A percentile compares a stretch with the other conserved stretches of the same genome.
phyloP scores from a whole-genome alignment of 495 filamentous ascomycete genomes.

The Xylaria castorea region DNA sequence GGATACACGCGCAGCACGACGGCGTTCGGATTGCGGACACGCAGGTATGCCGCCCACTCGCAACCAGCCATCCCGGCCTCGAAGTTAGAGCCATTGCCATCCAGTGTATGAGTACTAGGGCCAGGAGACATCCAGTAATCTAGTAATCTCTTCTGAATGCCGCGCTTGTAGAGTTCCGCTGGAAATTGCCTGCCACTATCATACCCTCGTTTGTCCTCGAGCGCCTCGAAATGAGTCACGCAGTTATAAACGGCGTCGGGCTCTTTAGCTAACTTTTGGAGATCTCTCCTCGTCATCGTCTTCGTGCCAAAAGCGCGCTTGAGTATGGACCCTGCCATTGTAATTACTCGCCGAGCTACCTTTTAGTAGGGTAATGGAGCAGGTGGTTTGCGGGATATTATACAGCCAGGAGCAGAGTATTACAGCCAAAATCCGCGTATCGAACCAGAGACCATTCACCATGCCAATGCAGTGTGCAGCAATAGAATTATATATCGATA shows the following conservation, averaged over 20 bases:
- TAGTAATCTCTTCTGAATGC: slow-evolving; percentile 7
- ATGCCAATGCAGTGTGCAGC: neutral
- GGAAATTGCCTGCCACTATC: slow-evolving; percentile 25
- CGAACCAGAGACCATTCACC: neutral
- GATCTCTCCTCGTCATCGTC: slow-evolving; percentile 25
- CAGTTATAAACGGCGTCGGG: slow-evolving; percentile 17
- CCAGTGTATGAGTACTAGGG: slow-evolving; percentile 24
- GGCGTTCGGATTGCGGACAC: slow-evolving; percentile 18
- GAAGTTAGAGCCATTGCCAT: slow-evolving; percentile 9
- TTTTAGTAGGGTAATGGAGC: neutral
- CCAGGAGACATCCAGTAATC: slow-evolving; percentile 9
- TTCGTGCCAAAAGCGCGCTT: neutral
- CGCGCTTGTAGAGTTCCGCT: slow-evolving; percentile 22
- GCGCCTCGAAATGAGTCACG: slow-evolving; percentile 22
- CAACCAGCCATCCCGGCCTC: slow-evolving; percentile 18
- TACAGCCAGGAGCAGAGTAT: neutral
- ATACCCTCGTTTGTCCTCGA: slow-evolving; percentile 27
- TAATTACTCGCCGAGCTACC: too few relatives aligned
- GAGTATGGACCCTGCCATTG: neutral
- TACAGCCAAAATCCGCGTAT: neutral
- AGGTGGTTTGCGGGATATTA: neutral
- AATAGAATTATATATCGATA: neutral
- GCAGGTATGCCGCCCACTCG: slow-evolving; percentile 31
- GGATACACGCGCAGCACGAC: slow-evolving; percentile 29
- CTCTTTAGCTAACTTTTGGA: slow-evolving; percentile 7